A percentile compares a stretch with the other conserved stretches of the same genome.
phyloP scores from a whole-genome alignment of 768 basidiomycete species.

The Xerocomus spinulosus region DNA sequence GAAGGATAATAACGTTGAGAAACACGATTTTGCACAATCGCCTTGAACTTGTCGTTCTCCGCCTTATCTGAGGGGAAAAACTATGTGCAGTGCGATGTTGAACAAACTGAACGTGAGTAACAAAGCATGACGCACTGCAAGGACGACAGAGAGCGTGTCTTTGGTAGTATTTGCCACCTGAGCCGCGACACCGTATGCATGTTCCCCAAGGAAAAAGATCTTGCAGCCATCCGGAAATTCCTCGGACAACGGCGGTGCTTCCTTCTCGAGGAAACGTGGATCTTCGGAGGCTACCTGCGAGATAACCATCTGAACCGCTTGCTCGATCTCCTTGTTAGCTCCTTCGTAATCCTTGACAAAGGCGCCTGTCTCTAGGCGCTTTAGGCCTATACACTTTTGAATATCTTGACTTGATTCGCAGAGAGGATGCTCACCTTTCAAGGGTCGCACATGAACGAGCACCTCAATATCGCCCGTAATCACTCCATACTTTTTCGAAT shows the following conservation, averaged over 20 bases:
- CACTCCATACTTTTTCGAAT: constrained; percentile 88
- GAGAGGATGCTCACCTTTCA: constrained; percentile 63
- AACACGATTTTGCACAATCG: constrained; percentile 48
- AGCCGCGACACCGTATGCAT: constrained; percentile 94
- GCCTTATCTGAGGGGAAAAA: constrained; percentile 82
- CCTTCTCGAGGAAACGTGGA: constrained; percentile 77
- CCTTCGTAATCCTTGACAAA: constrained; percentile 94
- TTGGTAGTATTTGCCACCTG: constrained; percentile 75
- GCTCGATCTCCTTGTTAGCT: constrained; percentile 74
- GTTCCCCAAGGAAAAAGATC: constrained; percentile 94
- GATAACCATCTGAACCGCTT: constrained; percentile 84
- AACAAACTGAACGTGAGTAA: background rate
- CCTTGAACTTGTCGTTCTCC: constrained; percentile 77
- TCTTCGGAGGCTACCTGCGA: constrained; percentile 83
- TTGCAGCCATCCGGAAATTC: constrained; percentile 90
- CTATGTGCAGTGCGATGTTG: constrained; percentile 34
- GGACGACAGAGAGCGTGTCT: constrained; percentile 68
- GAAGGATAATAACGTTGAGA: constrained; percentile 70
- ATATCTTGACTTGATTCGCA: background rate
- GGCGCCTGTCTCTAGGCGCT: constrained; percentile 82
- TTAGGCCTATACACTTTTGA: constrained; percentile 57
- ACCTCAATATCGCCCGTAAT: constrained; percentile 78
- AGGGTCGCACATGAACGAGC: constrained; percentile 80
- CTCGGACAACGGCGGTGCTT: constrained; percentile 73
- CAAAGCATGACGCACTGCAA: constrained; percentile 58